Percentiles rank a stretch among this genome's conserved stretches.
Evolutionary conservation across 108 stramenopile species (phyloP).

Genomic region (Phaeodactylum tricornutum): DNA sequence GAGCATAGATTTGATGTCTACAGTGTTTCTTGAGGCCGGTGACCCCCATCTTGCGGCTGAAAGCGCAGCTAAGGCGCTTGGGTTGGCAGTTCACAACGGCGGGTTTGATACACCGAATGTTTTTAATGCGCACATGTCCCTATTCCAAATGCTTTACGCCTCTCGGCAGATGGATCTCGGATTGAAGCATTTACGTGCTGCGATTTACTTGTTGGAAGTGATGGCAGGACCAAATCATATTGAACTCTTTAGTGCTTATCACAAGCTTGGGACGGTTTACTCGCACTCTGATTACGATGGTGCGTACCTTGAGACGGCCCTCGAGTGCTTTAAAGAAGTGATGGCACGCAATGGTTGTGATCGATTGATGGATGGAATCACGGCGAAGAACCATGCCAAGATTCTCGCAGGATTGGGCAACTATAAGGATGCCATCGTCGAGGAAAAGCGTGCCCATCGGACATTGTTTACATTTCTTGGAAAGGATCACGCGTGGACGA

Average conservation of each 20-base stretch:
- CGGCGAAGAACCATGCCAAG: slow-evolving; percentile 42
- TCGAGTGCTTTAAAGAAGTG: slow-evolving; percentile 49
- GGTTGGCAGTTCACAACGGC: slow-evolving; percentile 56
- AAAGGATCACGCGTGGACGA: slow-evolving; percentile 54
- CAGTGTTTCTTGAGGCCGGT: slow-evolving; percentile 65
- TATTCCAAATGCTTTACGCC: slow-evolving; percentile 50
- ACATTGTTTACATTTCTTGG: slow-evolving; percentile 41
- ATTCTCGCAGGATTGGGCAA: slow-evolving; percentile 40
- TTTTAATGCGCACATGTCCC: slow-evolving; percentile 33
- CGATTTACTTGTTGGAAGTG: slow-evolving; percentile 75
- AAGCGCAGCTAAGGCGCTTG: slow-evolving; percentile 61
- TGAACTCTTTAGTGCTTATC: slow-evolving; percentile 63
- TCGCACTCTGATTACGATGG: slow-evolving; percentile 37
- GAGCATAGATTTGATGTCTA: slow-evolving; percentile 56
- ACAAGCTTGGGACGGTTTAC: slow-evolving; percentile 76
- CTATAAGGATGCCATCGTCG: slow-evolving; percentile 47
- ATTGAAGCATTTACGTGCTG: slow-evolving; percentile 76
- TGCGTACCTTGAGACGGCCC: slow-evolving; percentile 14
- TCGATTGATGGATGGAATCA: slow-evolving; percentile 57
- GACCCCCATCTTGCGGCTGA: slow-evolving; percentile 54
- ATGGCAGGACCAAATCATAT: slow-evolving; percentile 72
- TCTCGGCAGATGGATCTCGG: slow-evolving; percentile 30
- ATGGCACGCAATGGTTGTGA: slow-evolving; percentile 33
- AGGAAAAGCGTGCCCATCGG: slow-evolving; percentile 56
- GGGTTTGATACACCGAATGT: slow-evolving; percentile 75